Conservation (phyloP, 164 flowering plant genomes). For the Annona cherimola region DNA sequence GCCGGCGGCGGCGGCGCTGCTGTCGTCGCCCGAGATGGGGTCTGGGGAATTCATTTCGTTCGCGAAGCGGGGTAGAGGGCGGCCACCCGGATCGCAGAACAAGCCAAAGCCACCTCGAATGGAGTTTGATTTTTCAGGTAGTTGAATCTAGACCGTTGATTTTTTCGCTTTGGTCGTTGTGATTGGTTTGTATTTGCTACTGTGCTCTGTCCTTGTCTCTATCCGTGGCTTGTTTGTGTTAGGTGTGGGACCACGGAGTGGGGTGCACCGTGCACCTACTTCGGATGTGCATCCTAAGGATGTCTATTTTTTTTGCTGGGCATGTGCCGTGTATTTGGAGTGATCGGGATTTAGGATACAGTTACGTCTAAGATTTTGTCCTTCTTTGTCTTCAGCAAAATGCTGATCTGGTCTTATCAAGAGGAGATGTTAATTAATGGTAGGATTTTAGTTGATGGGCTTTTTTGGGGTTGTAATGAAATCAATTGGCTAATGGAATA, state of each 20-base stretch:
- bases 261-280: conserved; percentile 26
- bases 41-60: conserved; percentile 58
- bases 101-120: conserved; percentile 24
- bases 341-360: conserved; percentile 1
- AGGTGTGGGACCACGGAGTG: conserved; percentile 44
- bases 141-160: background rate
- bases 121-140: conserved; percentile 9
- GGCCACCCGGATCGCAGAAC: conserved; percentile 48
- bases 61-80: conserved; percentile 59
- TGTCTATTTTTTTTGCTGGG: conserved; percentile 26
- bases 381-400: conserved; percentile 16
- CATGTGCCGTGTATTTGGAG: conserved; percentile 20
- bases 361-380: conserved; percentile 21
- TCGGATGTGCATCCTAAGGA: conserved; percentile 35
- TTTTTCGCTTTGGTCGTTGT: background rate
- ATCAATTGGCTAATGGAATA: background rate
- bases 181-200: background rate
- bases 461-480: background rate
- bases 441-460: background rate
- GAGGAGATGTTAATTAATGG: background rate
- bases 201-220: background rate
- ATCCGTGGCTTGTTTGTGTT: conserved; percentile 6
- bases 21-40: conserved; percentile 35
- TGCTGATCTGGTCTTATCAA: background rate
- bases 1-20: conserved; percentile 25